A percentile compares a stretch with the other conserved stretches of the same genome.
Evolutionary conservation across 2,329 filamentous ascomycete genomes (phyloP).

Genomic region (Colletotrichum sp.): DNA sequence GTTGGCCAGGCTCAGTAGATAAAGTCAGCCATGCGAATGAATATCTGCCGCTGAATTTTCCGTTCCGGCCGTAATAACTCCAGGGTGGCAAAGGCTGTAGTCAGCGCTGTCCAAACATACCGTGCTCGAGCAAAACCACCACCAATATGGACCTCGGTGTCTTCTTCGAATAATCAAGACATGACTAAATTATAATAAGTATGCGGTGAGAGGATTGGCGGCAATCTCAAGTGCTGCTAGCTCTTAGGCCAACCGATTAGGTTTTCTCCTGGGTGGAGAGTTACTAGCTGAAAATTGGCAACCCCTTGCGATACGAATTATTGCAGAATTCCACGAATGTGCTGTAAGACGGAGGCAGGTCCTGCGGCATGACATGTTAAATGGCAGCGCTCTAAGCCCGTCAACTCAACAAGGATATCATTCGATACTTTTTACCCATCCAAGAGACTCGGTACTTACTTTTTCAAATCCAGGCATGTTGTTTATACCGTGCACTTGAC

Average conservation of each 20-base stretch:
- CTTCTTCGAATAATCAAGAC: background rate
- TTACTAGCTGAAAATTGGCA: background rate
- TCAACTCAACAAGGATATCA: rapidly evolving
- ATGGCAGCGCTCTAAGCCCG: background rate
- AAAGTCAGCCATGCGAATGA: background rate
- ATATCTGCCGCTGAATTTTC: background rate
- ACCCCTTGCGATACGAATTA: too few species aligned
- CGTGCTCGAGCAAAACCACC: background rate
- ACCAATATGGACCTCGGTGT: background rate
- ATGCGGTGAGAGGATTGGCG: background rate
- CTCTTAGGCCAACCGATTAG: background rate
- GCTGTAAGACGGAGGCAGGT: background rate
- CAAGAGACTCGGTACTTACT: background rate
- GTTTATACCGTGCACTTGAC: background rate
- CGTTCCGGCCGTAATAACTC: background rate
- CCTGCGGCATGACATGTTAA: background rate
- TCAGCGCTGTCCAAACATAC: background rate
- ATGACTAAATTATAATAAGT: background rate
- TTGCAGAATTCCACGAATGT: background rate
- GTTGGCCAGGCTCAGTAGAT: background rate
- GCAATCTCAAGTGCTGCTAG: background rate
- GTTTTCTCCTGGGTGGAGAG: background rate
- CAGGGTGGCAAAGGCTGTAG: background rate
- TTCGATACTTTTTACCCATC: background rate
- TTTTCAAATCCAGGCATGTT: background rate